Conservation (phyloP, 2,329 filamentous ascomycete species). For the Magnaporthiopsis poae region DNA sequence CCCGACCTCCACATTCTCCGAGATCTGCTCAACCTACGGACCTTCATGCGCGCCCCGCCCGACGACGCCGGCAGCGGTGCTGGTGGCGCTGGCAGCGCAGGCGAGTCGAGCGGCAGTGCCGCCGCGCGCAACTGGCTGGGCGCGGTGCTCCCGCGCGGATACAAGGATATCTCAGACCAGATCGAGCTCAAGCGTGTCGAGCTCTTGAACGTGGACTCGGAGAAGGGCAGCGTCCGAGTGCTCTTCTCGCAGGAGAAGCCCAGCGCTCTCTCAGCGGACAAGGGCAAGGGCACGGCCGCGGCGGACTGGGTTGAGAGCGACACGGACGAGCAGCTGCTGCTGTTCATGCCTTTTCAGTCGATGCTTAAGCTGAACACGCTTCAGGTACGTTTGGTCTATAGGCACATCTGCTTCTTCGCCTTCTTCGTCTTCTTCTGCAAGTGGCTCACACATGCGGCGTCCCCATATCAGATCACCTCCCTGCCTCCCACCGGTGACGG, state of each 20-base stretch:
- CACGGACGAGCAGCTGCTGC: constrained; percentile 90
- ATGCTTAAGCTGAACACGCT: constrained; percentile 81
- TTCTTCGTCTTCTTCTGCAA: not conserved
- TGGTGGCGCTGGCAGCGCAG: constrained; percentile 28
- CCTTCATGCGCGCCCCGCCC: constrained; percentile 42
- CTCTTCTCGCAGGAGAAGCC: constrained; percentile 66
- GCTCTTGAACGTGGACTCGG: constrained; percentile 74
- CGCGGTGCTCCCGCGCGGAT: constrained; percentile 65
- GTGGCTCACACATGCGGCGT: constrained; percentile 10
- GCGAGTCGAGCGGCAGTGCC: constrained; percentile 31
- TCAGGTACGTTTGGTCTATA: constrained; percentile 37
- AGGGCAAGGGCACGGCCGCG: constrained; percentile 36
- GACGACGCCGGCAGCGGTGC: constrained; percentile 29
- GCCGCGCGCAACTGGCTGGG: constrained; percentile 56
- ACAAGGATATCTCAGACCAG: constrained; percentile 71
- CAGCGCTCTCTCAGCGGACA: constrained; percentile 48
- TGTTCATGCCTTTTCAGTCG: constrained; percentile 82
- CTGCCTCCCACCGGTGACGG: constrained; percentile 46
- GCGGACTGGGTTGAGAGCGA: constrained; percentile 93
- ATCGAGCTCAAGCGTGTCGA: constrained; percentile 74
- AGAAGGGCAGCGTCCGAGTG: constrained; percentile 60
- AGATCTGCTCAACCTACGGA: constrained; percentile 60
- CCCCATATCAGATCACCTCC: constrained; percentile 64
- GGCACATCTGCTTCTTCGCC: not conserved
- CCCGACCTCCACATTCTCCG: constrained; percentile 64